These are phyloP conservation scores for Eucalyptus curtisii DNA, from an alignment of 345 rosid species.

Conservation along the genomic window DNA sequence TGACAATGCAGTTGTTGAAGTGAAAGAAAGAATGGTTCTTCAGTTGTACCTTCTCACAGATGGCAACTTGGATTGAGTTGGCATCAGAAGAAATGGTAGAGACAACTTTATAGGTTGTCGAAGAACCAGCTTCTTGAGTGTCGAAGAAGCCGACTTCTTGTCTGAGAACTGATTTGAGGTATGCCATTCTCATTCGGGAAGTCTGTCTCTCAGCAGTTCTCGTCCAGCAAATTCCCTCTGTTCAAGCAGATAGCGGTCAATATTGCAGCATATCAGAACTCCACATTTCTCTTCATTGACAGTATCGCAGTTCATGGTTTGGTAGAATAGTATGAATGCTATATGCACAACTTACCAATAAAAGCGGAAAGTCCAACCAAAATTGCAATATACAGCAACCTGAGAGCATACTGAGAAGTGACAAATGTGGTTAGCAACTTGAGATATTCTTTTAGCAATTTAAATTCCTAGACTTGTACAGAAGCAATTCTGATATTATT, in stretches of 20 bases:
- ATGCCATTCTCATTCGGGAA: constrained; percentile 43
- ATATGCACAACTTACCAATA: constrained; percentile 30
- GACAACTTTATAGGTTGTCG: constrained; percentile 49
- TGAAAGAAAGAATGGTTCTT: not conserved
- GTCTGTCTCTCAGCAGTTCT: constrained; percentile 66
- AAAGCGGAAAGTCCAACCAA: constrained; percentile 47
- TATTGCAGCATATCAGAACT: not conserved
- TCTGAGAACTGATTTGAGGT: constrained; percentile 54
- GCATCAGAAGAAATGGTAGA: constrained; percentile 52
- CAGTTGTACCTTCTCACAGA: constrained; percentile 41
- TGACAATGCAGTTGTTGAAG: not conserved
- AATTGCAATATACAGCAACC: constrained; percentile 50
- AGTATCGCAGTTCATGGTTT: not conserved
- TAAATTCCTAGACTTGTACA: not conserved
- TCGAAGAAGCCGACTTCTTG: constrained; percentile 63
- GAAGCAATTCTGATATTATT: not conserved
- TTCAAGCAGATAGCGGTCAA: not conserved
- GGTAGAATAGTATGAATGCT: not conserved
- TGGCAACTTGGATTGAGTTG: constrained; percentile 55
- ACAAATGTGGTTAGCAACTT: not conserved
- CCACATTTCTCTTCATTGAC: not conserved
- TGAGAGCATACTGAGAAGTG: constrained; percentile 32
- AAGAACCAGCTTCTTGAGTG: constrained; percentile 48
- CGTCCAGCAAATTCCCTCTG: constrained; percentile 74
- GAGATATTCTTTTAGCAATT: not conserved